phyloP scores from a whole-genome alignment of 345 rosid species.

The Limnanthes douglasii region DNA sequence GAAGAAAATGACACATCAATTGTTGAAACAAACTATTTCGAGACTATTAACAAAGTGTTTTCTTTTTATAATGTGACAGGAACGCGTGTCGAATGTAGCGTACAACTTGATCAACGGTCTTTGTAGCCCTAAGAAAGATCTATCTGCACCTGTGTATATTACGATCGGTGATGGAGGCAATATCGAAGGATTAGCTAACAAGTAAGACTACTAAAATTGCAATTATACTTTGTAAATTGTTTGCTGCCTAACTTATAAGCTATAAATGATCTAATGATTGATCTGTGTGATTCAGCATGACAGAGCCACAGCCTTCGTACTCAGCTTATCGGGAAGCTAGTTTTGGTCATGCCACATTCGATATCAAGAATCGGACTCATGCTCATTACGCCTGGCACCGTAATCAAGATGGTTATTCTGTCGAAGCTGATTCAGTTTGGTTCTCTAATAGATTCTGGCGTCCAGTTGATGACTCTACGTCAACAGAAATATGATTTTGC shows the following conservation, averaged over 20 bases:
- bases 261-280: neutral
- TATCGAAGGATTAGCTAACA: slow-evolving; percentile 49
- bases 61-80: slow-evolving; percentile 22
- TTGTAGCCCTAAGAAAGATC: slow-evolving; percentile 23
- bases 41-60: too few relatives aligned
- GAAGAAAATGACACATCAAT: too few relatives aligned
- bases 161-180: slow-evolving; percentile 74
- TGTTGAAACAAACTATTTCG: too few relatives aligned
- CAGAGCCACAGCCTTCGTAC: slow-evolving; percentile 76
- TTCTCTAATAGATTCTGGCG: slow-evolving; percentile 66
- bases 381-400: slow-evolving; percentile 76
- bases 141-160: slow-evolving; percentile 39
- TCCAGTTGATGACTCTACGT: slow-evolving; percentile 34
- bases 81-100: slow-evolving; percentile 32
- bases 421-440: slow-evolving; percentile 80
- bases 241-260: neutral
- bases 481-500: too few relatives aligned
- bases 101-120: slow-evolving; percentile 37
- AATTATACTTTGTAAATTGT: neutral
- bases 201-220: slow-evolving; percentile 9
- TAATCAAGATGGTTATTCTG: slow-evolving; percentile 74
- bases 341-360: slow-evolving; percentile 80
- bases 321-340: slow-evolving; percentile 91
- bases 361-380: slow-evolving; percentile 73
- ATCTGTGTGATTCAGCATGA: slow-evolving; percentile 33